Conservation (phyloP, 192 early-diverging fungal genomes). For the Backusella circina region DNA sequence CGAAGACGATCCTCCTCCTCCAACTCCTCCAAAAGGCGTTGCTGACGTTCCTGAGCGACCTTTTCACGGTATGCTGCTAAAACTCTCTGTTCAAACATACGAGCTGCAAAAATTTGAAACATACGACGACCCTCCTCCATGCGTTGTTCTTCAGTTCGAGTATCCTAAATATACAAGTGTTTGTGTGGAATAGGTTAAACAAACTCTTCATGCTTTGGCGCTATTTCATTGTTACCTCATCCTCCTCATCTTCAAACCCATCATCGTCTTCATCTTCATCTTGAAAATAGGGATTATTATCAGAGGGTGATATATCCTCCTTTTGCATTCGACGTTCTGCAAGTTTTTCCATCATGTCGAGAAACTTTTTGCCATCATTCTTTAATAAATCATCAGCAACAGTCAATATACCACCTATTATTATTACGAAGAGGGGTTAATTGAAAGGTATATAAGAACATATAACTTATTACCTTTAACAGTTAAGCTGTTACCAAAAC, state of each 20-base stretch:
- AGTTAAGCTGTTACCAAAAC: constrained; percentile 75
- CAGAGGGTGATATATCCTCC: constrained; percentile 26
- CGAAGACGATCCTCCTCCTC: constrained; percentile 78
- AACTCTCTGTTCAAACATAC: constrained; percentile 97
- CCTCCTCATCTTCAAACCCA: constrained; percentile 12
- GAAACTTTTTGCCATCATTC: constrained; percentile 92
- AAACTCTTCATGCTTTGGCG: no score
- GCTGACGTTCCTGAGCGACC: constrained; percentile 84
- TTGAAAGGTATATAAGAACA: no score
- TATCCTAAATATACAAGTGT: constrained; percentile 43
- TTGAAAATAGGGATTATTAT: not conserved
- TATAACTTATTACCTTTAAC: constrained; percentile 73
- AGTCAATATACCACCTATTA: constrained; percentile 53
- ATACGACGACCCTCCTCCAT: constrained; percentile 91
- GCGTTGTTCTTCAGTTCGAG: constrained; percentile 77
- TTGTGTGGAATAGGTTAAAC: no score
- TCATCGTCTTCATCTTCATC: constrained; percentile 5
- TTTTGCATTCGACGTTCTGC: constrained; percentile 85
- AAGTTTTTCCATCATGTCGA: constrained; percentile 96
- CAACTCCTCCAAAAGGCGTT: constrained; percentile 81
- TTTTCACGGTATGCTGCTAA: constrained; percentile 92
- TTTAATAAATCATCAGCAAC: constrained; percentile 88
- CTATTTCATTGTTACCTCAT: constrained; percentile 36
- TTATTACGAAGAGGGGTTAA: no score
- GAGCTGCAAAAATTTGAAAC: constrained; percentile 95